phyloP scores from a whole-genome alignment of 495 filamentous ascomycete genomes.

The Clavariopsis aquatica region DNA sequence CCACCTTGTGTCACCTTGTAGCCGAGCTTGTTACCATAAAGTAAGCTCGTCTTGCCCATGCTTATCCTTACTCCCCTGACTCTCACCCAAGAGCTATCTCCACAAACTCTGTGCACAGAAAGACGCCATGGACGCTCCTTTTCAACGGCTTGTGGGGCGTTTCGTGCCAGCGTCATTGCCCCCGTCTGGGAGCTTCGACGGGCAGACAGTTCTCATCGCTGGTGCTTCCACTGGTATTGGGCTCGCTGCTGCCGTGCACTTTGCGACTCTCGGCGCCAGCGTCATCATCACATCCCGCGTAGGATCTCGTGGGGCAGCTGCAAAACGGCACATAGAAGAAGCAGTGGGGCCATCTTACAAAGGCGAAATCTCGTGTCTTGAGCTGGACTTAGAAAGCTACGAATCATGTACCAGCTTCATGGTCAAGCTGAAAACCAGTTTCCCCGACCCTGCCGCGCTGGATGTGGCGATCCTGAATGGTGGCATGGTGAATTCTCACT shows the following conservation, averaged over 20 bases:
- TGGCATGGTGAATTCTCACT: constrained; percentile 7
- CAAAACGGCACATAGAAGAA: constrained; percentile 17
- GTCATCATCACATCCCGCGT: constrained; percentile 20
- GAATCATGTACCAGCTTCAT: constrained; percentile 10
- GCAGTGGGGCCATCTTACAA: constrained; percentile 1
- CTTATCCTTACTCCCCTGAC: not conserved
- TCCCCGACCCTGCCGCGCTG: constrained; percentile 6
- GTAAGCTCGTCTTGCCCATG: not conserved
- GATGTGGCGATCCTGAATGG: constrained; percentile 6
- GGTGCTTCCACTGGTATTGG: constrained; percentile 9
- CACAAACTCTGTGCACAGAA: constrained; percentile 3
- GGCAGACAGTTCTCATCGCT: constrained; percentile 14
- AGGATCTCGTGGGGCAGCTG: constrained; percentile 11
- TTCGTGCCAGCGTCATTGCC: constrained; percentile 15
- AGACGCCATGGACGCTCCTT: constrained; percentile 10
- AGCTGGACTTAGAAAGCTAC: constrained; percentile 8
- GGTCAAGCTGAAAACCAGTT: constrained; percentile 4
- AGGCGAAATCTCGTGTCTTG: constrained; percentile 8
- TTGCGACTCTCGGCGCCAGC: constrained; percentile 16
- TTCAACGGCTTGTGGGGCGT: constrained; percentile 13
- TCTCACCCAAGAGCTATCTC: constrained; percentile 6
- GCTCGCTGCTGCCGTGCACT: constrained; percentile 16
- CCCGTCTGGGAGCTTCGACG: constrained; percentile 10
- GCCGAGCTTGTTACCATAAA: not conserved
- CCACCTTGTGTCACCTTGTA: not conserved